Evolutionary conservation across 352 stramenopile species (phyloP), one percentile per base, ranked within the genome.

Genomic region (Phytophthora podocarpi): DNA sequence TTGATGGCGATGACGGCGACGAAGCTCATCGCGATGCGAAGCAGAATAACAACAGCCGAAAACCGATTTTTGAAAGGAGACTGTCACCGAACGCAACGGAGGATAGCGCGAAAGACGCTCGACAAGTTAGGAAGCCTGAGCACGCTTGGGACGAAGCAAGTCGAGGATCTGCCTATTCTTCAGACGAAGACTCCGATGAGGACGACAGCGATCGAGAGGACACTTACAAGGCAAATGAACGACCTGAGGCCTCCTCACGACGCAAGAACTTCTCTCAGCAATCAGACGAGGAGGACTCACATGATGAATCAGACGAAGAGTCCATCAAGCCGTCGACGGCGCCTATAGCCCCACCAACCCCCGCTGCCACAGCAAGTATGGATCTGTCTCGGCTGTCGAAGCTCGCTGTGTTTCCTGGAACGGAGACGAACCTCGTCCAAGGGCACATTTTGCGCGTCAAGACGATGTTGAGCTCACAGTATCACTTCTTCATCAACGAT

Each of bases 321-420:
- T 58, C 43, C 26, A 61, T 37, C n/a, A 68, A 56, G 42, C 66
- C 21, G 2, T 56, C 37, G 15, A 68, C 48, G 15, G 1, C 23
- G 10, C 23, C 64, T 32, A 9, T 28, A 21, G 24, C 15, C 13
- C 9, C 28, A 1, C 62, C 72, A 40, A 28, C 48, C 4, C 26
- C 63, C 10, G 23, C 59, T 1, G n/a, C 24, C 13, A 55, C 57
- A 26, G 35, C 56, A 9, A 59, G 18, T 13, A 60, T 89, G 26
- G 85, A 96, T 40, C 43, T 85, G 47, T 78, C 65, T 23, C 64
- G 52, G 15, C 85, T 76, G 46, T 98, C 59, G 40, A 98, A 84
- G 87, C 91, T 85, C 58, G 82, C 74, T 31, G 82, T 78, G 34
- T 96, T 71, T 42, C 74, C 71, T 12, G 78, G 74, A 8, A 82